phyloP scores from a whole-genome alignment of 306 rosid species.

The Dalbergia cultrata region DNA sequence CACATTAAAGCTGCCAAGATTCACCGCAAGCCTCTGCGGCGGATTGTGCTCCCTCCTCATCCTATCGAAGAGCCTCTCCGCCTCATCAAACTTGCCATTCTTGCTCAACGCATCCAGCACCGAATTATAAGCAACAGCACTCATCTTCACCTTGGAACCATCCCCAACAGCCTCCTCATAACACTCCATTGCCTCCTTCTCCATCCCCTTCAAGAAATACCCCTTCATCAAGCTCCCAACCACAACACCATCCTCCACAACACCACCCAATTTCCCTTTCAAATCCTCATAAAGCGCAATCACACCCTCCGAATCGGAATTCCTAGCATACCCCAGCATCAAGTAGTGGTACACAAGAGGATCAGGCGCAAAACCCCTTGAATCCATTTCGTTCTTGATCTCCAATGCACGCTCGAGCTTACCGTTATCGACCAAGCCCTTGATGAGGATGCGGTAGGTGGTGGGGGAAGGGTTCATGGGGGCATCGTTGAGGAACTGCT shows the following conservation, averaged over 20 bases:
- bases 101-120: slow-evolving; percentile 84
- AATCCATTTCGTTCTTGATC: slow-evolving; percentile 74
- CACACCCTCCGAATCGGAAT: slow-evolving; percentile 68
- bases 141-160: slow-evolving; percentile 77
- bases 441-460: slow-evolving; percentile 74
- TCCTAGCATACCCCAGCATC: slow-evolving; percentile 81
- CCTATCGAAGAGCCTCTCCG: slow-evolving; percentile 74
- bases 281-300: slow-evolving; percentile 75
- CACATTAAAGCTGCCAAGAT: slow-evolving; percentile 96
- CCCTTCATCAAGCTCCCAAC: slow-evolving; percentile 90
- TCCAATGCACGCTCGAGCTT: slow-evolving; percentile 81
- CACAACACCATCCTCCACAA: slow-evolving; percentile 79
- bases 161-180: slow-evolving; percentile 70
- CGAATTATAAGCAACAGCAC: slow-evolving; percentile 73
- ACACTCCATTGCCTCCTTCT: slow-evolving; percentile 85
- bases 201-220: slow-evolving; percentile 86
- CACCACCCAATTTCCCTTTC: slow-evolving; percentile 69
- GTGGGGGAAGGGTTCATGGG: slow-evolving; percentile 90
- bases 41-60: slow-evolving; percentile 74
- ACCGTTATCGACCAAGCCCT: slow-evolving; percentile 82
- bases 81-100: slow-evolving; percentile 82
- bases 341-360: slow-evolving; percentile 76
- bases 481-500: slow-evolving; percentile 84
- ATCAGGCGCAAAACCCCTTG: slow-evolving; percentile 71
- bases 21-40: slow-evolving; percentile 65